phyloP scores from a whole-genome alignment of 768 basidiomycete species.

The Coprinellus micaceus region DNA sequence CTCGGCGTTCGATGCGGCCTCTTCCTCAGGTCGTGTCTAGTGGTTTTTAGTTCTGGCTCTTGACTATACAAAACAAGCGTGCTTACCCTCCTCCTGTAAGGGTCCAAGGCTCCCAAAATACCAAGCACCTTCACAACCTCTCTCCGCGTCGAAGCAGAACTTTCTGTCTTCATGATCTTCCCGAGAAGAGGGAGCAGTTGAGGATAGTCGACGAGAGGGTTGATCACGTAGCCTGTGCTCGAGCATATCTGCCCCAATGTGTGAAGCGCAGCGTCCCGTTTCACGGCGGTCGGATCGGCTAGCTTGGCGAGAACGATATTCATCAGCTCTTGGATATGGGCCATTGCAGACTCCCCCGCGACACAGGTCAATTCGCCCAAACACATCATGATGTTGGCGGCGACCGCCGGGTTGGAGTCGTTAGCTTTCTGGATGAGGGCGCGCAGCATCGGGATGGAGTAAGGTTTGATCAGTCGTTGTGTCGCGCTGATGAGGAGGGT shows the following conservation, averaged over 20 bases:
- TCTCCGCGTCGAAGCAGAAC: conserved; percentile 62
- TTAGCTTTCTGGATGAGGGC: conserved; percentile 88
- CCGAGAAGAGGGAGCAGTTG: conserved; percentile 84
- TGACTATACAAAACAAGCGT: background rate
- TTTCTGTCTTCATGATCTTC: conserved; percentile 81
- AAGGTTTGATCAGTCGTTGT: conserved; percentile 91
- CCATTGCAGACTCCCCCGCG: conserved; percentile 86
- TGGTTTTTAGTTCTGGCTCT: background rate
- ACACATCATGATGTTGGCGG: conserved; percentile 90
- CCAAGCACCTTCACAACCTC: conserved; percentile 95
- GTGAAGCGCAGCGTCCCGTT: conserved; percentile 90
- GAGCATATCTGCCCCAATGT: conserved; percentile 95
- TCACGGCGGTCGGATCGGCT: conserved; percentile 82
- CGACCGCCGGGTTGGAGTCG: conserved; percentile 81
- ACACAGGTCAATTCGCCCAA: conserved; percentile 91
- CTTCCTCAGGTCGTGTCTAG: conserved; percentile 54
- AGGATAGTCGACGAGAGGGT: conserved; percentile 87
- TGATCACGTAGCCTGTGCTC: conserved; percentile 91
- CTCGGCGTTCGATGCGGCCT: conserved; percentile 45
- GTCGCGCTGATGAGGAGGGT: conserved; percentile 89
- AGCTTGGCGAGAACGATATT: conserved; percentile 83
- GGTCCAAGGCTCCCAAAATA: conserved; percentile 93
- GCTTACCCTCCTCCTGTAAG: conserved; percentile 85
- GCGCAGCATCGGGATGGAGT: conserved; percentile 90
- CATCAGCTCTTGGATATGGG: conserved; percentile 85